phyloP scores from a whole-genome alignment of 441 rosid genomes.

The Geranium incanum region DNA sequence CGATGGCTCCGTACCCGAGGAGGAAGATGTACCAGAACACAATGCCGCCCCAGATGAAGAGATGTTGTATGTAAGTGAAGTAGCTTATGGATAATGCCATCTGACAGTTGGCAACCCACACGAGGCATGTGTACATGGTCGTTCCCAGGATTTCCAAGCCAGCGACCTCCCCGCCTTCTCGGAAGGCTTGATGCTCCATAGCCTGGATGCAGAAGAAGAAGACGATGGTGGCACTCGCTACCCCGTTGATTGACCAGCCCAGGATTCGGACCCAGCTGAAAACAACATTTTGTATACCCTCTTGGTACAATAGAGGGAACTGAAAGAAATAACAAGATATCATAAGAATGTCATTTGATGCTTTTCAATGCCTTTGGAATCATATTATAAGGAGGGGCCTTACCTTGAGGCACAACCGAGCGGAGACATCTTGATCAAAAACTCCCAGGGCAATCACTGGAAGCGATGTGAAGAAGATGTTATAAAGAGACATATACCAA shows the following conservation, averaged over 20 bases:
- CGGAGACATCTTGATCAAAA: conserved; percentile 83
- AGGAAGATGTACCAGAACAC: conserved; percentile 75
- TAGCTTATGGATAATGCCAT: conserved; percentile 75
- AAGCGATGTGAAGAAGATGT: conserved; percentile 92
- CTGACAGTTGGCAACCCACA: conserved; percentile 85
- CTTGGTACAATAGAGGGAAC: conserved; percentile 92
- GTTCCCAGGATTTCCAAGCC: conserved; percentile 69
- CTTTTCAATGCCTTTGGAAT: neutral
- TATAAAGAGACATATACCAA: conserved; percentile 75
- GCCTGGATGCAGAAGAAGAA: conserved; percentile 73
- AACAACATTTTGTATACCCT: conserved; percentile 77
- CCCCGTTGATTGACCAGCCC: conserved; percentile 77
- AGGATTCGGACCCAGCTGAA: conserved; percentile 74
- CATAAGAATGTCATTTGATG: neutral
- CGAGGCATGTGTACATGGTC: conserved; percentile 78
- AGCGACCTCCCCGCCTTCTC: conserved; percentile 64
- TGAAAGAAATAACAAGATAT: neutral
- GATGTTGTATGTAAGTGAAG: conserved; percentile 81
- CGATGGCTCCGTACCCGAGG: conserved; percentile 63
- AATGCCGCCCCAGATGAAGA: conserved; percentile 87
- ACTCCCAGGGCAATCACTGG: conserved; percentile 93
- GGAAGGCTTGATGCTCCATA: conserved; percentile 61
- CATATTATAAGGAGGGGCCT: neutral
- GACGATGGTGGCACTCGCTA: conserved; percentile 42
- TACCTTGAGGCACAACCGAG: conserved; percentile 66